Evolutionary conservation across 352 stramenopile genomes (phyloP).

Genomic region (Thalassiosira hispida): DNA sequence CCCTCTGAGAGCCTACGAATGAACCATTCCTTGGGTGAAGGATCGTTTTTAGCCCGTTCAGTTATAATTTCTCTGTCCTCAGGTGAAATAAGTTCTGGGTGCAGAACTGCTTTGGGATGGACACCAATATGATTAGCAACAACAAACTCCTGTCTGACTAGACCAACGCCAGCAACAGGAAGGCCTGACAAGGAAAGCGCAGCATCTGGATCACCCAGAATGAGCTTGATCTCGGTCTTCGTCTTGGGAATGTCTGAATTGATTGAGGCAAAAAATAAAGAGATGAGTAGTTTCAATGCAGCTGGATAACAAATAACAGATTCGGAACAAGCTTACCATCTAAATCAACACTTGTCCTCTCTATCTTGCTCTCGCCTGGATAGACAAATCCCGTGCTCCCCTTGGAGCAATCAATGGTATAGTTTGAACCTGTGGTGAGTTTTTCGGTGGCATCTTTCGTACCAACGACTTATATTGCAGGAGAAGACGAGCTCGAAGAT

Average conservation of each 20-base stretch:
- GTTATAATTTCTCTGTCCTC: conserved; percentile 41
- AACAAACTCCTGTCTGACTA: conserved; percentile 51
- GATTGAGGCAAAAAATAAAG: no score
- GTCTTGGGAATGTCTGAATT: conserved; percentile 40
- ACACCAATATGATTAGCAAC: conserved; percentile 51
- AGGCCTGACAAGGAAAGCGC: conserved; percentile 39
- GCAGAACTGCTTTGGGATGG: conserved; percentile 50
- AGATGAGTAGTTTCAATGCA: no score
- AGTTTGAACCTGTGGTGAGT: conserved; percentile 53
- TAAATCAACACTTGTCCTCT: conserved; percentile 35
- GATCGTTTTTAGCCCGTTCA: conserved; percentile 37
- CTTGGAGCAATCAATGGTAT: conserved; percentile 56
- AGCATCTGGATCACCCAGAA: conserved; percentile 49
- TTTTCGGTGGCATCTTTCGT: conserved; percentile 56
- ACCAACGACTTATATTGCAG: no score
- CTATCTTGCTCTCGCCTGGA: conserved; percentile 31
- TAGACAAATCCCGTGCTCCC: conserved; percentile 44
- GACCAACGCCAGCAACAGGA: conserved; percentile 47
- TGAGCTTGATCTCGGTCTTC: conserved; percentile 54
- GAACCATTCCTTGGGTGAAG: conserved; percentile 52
- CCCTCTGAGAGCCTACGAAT: conserved; percentile 46
- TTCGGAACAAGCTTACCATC: no score
- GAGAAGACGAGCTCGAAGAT: no score
- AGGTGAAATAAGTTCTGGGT: conserved; percentile 44
- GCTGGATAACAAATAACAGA: no score